Conservation (phyloP, 2,329 filamentous ascomycete genomes). For the Claviceps arundinis region DNA sequence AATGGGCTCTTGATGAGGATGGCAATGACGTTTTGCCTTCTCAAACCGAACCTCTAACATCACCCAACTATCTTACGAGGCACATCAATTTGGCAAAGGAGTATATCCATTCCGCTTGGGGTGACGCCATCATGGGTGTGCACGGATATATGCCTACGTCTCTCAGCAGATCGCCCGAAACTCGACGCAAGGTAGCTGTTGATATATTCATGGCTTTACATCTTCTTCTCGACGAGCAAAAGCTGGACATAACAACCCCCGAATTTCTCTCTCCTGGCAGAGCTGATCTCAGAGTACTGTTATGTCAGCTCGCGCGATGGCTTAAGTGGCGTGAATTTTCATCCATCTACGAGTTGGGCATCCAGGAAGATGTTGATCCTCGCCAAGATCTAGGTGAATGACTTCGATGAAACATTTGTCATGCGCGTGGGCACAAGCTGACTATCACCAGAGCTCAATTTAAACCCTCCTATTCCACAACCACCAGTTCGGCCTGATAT, state of each 20-base stretch:
- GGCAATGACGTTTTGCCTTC: conserved; percentile 16
- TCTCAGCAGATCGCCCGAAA: conserved; percentile 35
- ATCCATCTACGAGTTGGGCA: conserved; percentile 36
- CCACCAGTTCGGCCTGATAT: conserved; percentile 26
- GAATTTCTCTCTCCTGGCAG: conserved; percentile 31
- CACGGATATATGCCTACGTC: conserved; percentile 55
- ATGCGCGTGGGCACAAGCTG: conserved; percentile 1
- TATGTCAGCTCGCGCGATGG: conserved; percentile 75
- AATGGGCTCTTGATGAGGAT: conserved; percentile 53
- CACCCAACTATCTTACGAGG: conserved; percentile 30
- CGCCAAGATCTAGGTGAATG: conserved; percentile 26
- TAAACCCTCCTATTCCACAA: conserved; percentile 20
- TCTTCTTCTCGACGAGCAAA: conserved; percentile 78
- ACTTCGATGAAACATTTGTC: neutral
- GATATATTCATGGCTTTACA: conserved; percentile 67
- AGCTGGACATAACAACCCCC: conserved; percentile 51
- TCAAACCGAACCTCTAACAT: conserved; percentile 13
- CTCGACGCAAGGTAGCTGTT: conserved; percentile 46
- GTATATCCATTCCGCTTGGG: conserved; percentile 49
- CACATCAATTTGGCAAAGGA: conserved; percentile 48
- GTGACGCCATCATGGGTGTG: conserved; percentile 37
- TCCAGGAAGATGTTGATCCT: conserved; percentile 33
- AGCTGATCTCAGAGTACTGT: conserved; percentile 50
- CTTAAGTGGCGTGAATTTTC: conserved; percentile 51
- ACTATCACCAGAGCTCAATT: conserved; percentile 16